These are phyloP conservation scores for Blastomyces parvus DNA, from an alignment of 2,329 filamentous ascomycete genomes.

Conservation along the genomic window DNA sequence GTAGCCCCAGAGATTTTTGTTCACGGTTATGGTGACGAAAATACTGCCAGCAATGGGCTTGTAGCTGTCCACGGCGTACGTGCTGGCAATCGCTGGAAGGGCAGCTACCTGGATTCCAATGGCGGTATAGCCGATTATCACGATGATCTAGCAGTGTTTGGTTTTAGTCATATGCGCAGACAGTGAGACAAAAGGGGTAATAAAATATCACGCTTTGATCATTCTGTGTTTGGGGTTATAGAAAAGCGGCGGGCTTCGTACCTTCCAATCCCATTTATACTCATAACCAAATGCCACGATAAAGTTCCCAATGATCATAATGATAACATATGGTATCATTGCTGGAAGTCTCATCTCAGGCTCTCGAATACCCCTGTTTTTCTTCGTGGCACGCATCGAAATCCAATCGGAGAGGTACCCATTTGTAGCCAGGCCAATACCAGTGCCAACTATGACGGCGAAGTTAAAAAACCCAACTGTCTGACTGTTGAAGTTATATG, in stretches of 20 bases:
- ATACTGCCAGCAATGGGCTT: slow-evolving; percentile 53
- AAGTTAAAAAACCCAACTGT: slow-evolving; percentile 50
- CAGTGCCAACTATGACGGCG: slow-evolving; percentile 44
- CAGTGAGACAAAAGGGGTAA: background rate
- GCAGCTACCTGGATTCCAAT: slow-evolving; percentile 51
- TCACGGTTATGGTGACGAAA: slow-evolving; percentile 53
- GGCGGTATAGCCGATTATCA: slow-evolving; percentile 50
- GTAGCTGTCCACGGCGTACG: slow-evolving; percentile 55
- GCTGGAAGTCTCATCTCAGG: slow-evolving; percentile 50
- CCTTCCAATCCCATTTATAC: slow-evolving; percentile 45
- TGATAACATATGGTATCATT: slow-evolving; percentile 48
- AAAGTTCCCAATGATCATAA: slow-evolving; percentile 51
- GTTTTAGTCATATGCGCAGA: background rate
- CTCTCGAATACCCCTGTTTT: slow-evolving; percentile 48
- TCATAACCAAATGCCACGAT: slow-evolving; percentile 47
- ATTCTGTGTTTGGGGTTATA: background rate
- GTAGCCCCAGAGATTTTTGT: slow-evolving; percentile 57
- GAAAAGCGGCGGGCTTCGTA: slow-evolving; percentile 19
- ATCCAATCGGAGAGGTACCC: slow-evolving; percentile 51
- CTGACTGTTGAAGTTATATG: slow-evolving; percentile 45
- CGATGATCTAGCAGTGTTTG: slow-evolving; percentile 29
- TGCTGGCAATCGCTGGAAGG: slow-evolving; percentile 48
- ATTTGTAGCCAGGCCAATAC: slow-evolving; percentile 47
- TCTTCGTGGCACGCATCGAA: slow-evolving; percentile 43
- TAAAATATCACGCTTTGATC: background rate